Evolutionary conservation across 2,329 filamentous ascomycete genomes (phyloP).

Genomic region (Chaetomiaceae sp.): DNA sequence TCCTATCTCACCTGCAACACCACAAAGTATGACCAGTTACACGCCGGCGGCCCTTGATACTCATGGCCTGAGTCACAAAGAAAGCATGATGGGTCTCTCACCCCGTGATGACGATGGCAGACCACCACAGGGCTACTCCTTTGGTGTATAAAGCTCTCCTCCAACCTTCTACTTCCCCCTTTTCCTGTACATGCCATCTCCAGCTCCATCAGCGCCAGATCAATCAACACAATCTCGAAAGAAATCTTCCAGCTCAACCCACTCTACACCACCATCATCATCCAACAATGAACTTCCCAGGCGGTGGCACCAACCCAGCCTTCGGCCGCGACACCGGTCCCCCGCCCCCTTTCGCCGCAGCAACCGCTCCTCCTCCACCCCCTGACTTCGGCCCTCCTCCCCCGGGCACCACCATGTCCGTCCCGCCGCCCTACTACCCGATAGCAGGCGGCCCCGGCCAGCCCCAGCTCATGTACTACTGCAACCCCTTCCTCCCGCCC

Average conservation of each 20-base stretch:
- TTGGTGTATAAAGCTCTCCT: neutral
- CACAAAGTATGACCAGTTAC: conserved; percentile 2
- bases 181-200: neutral
- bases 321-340: conserved; percentile 15
- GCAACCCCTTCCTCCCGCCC: neutral
- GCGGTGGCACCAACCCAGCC: conserved; percentile 12
- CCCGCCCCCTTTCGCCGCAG: neutral
- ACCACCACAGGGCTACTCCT: neutral
- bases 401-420: conserved; percentile 11
- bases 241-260: neutral
- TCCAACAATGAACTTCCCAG: conserved; percentile 7
- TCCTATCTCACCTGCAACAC: neutral
- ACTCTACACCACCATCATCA: neutral
- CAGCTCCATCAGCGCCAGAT: neutral
- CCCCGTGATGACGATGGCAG: neutral
- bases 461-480: neutral
- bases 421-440: neutral
- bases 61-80: conserved; percentile 1
- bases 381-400: conserved; percentile 18
- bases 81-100: neutral
- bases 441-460: neutral
- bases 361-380: neutral
- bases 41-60: neutral
- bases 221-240: neutral
- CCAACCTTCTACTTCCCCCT: neutral